Base-by-base conservation (phyloP, 352 stramenopile genomes). In the Phytophthora tentaculata region DNA sequence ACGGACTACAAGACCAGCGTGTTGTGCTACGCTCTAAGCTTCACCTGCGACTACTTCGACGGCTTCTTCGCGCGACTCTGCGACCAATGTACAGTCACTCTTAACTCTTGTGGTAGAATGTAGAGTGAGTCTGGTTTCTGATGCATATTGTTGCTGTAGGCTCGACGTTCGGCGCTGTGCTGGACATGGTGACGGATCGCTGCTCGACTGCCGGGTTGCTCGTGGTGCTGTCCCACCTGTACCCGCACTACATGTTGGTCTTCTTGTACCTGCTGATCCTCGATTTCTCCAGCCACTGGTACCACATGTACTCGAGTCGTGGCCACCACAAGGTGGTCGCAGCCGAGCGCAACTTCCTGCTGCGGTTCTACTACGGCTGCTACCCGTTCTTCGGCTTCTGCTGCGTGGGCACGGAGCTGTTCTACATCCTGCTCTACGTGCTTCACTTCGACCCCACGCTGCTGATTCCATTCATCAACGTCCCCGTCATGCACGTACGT, bases 141-240 rank as follows among this genome's bases (percentile, higher is more conserved):
- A 19, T 12, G 29, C 23, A 20, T n/a, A 37, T 14, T 49, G 39
- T 32, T 60, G 14, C 5, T 35, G 10, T 14, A 92, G 86, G 79
- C 64, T 98, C 93, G 39, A 92, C 84, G 41, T 99, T 98, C 78
- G 97, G 97, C 53, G 93, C 90, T 17, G 86, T 99, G 59, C 80
- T 99, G 39, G 97, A 99, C 76, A 99, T 99, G 97, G 95, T 99
- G 26, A 99, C 97, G 19, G 97, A 99, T 77, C 83, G 97, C 64
- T 99, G 95, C 80, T 98, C 96, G 16, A 99, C 97, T 3, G 88
- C 97, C 0, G 97, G 96, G 12, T 82, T 99, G 44, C 81, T 99
- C 17, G 90, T 98, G 45, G 90, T 99, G 50, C 81, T 99, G 37
- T 96, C 90, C 44, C 85, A 95, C 59, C 66, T 98, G 64, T 98